phyloP scores from a whole-genome alignment of 2,329 filamentous ascomycete species.

The Colletotrichum scovillei region DNA sequence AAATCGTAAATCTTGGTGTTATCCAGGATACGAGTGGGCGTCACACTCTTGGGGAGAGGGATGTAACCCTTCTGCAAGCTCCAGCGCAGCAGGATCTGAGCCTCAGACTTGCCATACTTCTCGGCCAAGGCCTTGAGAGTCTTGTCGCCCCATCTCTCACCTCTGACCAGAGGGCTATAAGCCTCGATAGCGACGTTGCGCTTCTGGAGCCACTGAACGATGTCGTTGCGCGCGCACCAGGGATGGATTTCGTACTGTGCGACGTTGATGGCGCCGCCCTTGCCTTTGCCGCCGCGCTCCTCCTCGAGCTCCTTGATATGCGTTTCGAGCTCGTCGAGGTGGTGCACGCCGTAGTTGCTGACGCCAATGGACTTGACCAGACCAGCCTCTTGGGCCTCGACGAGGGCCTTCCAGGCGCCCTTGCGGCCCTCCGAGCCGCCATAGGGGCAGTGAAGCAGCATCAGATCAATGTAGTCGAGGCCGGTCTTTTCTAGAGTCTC shows the following conservation, averaged over 20 bases:
- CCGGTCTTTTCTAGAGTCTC: slow-evolving; percentile 71
- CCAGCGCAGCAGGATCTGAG: slow-evolving; percentile 85
- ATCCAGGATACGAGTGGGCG: slow-evolving; percentile 71
- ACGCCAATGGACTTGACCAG: slow-evolving; percentile 72
- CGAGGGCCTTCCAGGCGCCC: slow-evolving; percentile 70
- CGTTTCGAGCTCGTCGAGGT: slow-evolving; percentile 69
- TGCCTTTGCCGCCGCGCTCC: slow-evolving; percentile 70
- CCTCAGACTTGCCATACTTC: slow-evolving; percentile 79
- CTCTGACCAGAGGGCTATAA: slow-evolving; percentile 71
- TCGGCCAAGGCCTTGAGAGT: slow-evolving; percentile 72
- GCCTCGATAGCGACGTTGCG: slow-evolving; percentile 72
- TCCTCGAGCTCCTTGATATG: slow-evolving; percentile 71
- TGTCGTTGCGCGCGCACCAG: slow-evolving; percentile 84
- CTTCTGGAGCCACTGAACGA: slow-evolving; percentile 80
- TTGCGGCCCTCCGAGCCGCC: slow-evolving; percentile 67
- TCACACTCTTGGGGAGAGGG: slow-evolving; percentile 80
- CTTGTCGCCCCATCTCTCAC: slow-evolving; percentile 77
- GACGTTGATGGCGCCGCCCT: slow-evolving; percentile 80
- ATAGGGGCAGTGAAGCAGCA: slow-evolving; percentile 71
- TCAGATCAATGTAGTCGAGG: slow-evolving; percentile 75
- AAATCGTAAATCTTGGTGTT: slow-evolving; percentile 70
- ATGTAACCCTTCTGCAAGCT: slow-evolving; percentile 82
- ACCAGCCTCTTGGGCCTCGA: slow-evolving; percentile 71
- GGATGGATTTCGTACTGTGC: slow-evolving; percentile 93
- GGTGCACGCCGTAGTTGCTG: slow-evolving; percentile 74